phyloP scores from a whole-genome alignment of 495 filamentous ascomycete genomes.

The Massariosphaeria phaeospora region DNA sequence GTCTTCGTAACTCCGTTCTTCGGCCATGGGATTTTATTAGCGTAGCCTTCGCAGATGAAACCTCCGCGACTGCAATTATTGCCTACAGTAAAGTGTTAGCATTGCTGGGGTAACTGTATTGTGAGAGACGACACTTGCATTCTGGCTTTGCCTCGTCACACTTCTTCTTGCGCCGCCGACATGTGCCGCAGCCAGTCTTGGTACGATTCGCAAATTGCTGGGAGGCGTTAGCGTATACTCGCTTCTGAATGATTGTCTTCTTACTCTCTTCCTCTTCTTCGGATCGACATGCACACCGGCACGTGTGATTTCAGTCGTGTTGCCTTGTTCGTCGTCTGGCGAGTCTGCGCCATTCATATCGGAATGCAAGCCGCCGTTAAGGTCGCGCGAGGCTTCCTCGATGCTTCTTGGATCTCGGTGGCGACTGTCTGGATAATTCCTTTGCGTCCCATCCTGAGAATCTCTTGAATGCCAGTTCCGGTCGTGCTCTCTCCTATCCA shows the following conservation, averaged over 20 bases:
- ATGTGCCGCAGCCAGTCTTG: slow-evolving; percentile 96
- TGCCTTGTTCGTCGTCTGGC: slow-evolving; percentile 4
- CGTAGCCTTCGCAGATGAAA: slow-evolving; percentile 93
- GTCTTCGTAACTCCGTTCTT: slow-evolving; percentile 56
- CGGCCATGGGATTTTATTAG: slow-evolving; percentile 67
- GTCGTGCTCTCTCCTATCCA: slow-evolving; percentile 14
- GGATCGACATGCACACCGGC: slow-evolving; percentile 35
- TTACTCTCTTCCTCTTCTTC: slow-evolving; percentile 35
- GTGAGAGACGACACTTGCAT: slow-evolving; percentile 57
- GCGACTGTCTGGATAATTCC: slow-evolving; percentile 8
- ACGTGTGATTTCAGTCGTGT: slow-evolving; percentile 24
- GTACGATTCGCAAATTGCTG: slow-evolving; percentile 93
- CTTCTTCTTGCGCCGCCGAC: slow-evolving; percentile 93
- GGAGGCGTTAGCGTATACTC: slow-evolving; percentile 33
- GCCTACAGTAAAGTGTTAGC: slow-evolving; percentile 48
- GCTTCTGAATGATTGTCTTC: background rate
- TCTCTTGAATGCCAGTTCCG: slow-evolving; percentile 20
- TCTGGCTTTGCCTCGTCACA: slow-evolving; percentile 93
- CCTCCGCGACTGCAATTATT: slow-evolving; percentile 89
- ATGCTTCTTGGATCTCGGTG: slow-evolving; percentile 18
- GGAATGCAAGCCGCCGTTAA: background rate
- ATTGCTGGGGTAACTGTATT: background rate
- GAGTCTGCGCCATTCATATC: slow-evolving; percentile 7
- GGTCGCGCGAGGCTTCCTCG: slow-evolving; percentile 3
- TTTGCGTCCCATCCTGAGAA: background rate